These are phyloP conservation scores for Castanospermum australe DNA, from an alignment of 306 rosid species.

Conservation along the genomic window DNA sequence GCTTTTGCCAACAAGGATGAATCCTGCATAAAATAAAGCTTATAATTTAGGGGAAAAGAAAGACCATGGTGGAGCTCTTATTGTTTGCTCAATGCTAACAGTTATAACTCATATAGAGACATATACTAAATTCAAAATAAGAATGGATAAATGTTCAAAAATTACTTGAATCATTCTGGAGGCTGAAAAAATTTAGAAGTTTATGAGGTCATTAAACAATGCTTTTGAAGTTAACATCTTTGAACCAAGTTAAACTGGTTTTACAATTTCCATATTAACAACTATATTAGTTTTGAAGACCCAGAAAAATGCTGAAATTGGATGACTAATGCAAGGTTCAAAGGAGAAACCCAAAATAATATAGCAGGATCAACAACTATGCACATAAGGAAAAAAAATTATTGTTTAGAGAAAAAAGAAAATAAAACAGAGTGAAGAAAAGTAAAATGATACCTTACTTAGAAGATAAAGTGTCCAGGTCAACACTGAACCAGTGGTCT, in stretches of 20 bases:
- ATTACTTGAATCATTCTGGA: background rate
- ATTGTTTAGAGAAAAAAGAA: background rate
- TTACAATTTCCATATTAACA: constrained; percentile 1
- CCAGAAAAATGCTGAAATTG: background rate
- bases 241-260: background rate
- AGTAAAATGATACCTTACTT: constrained; percentile 71
- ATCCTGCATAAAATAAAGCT: constrained; percentile 45
- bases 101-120: background rate
- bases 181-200: background rate
- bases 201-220: constrained; percentile 6
- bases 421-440: background rate
- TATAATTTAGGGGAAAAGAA: background rate
- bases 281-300: constrained; percentile 4
- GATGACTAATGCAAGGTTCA: constrained; percentile 6
- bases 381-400: background rate
- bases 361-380: constrained; percentile 9
- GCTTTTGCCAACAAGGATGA: constrained; percentile 64
- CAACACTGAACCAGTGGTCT: constrained; percentile 91
- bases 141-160: constrained; percentile 13
- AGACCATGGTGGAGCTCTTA: background rate
- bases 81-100: background rate
- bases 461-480: constrained; percentile 97
- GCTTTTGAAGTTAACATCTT: background rate
- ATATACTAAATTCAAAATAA: background rate
- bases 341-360: background rate